These are phyloP conservation scores for Salvia hispanica DNA, from an alignment of 257 asterid genomes.

Conservation along the genomic window DNA sequence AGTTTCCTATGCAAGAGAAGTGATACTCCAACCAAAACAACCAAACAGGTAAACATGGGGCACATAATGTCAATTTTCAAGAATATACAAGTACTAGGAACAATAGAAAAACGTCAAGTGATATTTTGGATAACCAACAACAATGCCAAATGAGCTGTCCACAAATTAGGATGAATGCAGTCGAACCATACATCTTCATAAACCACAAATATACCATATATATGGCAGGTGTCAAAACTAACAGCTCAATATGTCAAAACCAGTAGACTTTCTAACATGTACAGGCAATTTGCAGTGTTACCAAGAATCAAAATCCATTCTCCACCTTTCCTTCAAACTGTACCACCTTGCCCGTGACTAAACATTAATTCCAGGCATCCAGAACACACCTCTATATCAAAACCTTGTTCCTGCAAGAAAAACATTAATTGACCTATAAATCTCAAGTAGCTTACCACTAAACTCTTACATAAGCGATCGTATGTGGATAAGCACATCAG, in stretches of 20 bases:
- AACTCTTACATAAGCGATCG: conserved; percentile 19
- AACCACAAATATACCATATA: background rate
- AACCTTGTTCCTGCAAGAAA: conserved; percentile 80
- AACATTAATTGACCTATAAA: conserved; percentile 27
- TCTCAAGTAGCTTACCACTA: conserved; percentile 17
- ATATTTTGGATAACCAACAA: conserved; percentile 24
- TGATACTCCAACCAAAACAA: conserved; percentile 10
- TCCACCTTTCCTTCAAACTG: conserved; percentile 31
- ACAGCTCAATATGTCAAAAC: conserved; percentile 26
- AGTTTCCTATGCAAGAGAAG: conserved; percentile 15
- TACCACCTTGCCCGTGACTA: conserved; percentile 34
- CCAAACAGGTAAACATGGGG: conserved; percentile 7
- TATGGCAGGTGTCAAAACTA: conserved; percentile 25
- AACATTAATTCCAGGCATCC: conserved; percentile 25
- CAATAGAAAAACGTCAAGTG: background rate
- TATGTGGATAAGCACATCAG: background rate
- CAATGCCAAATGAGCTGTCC: conserved; percentile 15
- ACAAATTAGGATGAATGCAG: conserved; percentile 18
- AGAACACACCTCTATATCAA: conserved; percentile 59
- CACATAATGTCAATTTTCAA: conserved; percentile 19
- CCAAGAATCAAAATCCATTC: conserved; percentile 10
- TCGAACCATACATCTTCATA: conserved; percentile 19
- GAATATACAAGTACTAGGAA: conserved; percentile 19
- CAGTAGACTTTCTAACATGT: conserved; percentile 33
- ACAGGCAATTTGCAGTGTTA: conserved; percentile 31